Evolutionary conservation across 345 rosid genomes (phyloP), one percentile per base, ranked within the genome.

Genomic region (Anacardium occidentale): DNA sequence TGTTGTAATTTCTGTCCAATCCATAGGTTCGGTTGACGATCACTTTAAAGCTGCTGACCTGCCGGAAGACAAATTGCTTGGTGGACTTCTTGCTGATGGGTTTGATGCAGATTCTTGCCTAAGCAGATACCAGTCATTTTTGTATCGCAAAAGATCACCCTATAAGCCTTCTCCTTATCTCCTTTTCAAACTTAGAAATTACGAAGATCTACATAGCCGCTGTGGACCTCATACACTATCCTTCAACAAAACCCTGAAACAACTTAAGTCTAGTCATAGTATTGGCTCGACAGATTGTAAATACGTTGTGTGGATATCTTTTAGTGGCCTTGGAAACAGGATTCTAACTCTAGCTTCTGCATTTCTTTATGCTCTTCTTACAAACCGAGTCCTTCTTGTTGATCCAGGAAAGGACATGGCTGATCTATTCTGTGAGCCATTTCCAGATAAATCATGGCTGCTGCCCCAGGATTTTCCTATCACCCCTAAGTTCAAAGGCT

Each of bases 251-350:
- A 77, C 79, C 0, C 69, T 82, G 22, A 67, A 75, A 58, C 71
- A 76, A 52, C 83, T 87, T 48, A 79, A 79, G 55, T 78, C 71
- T n/a, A 78, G 81, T 54, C 72, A 74, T 0, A 55, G 22, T 25
- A 50, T 32, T 53, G 58, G 58, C 1, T 71, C 83, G 10, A 21
- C 76, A 26, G 83, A 86, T 24, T 91, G 97, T 73, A 85, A 72
- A 69, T 91, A 89, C 50, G 74, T 89, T 59, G 88, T 91, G 17
- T 91, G 88, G 90, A 76, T 86, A 72, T 77, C 86, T 51, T 89
- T 72, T 53, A 91, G 94, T 22, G 97, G 97, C 62, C 75, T 89
- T 82, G 97, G 97, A 29, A 91, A 89, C 82, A 76, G 85, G 75
- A 85, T 91, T 47, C 66, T 91, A 24, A 81, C 88, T 54, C 75